Evolutionary conservation across 2,329 filamentous ascomycete genomes (phyloP), one percentile per base, ranked within the genome.

Genomic region (Eutypa lata): DNA sequence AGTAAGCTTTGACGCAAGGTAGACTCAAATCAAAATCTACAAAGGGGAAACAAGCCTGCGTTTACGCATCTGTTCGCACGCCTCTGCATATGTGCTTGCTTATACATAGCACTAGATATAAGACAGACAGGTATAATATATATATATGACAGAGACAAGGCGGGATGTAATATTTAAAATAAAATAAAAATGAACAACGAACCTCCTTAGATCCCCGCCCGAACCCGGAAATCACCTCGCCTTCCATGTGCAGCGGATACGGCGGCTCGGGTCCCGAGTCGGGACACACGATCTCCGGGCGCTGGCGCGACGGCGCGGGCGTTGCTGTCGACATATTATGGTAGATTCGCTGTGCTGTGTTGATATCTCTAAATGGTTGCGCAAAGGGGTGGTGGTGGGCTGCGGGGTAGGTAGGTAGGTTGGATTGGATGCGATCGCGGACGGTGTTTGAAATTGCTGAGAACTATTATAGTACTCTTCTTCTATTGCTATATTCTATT

Each of bases 201-300:
- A 92, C 90, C 74, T 97, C 92, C 76, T 91, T 95, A 65, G 90
- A 96, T 16, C 94, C 94, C 55, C 94, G 84, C 42, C 94, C 93
- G 71, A 97, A 97, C 33, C 94, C 94, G 64, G 90, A 88, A 65
- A 97, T 91, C 22, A 99, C 91, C 51, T 87, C 84, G 22, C 94
- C 94, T 56, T 89, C 87, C 74, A 97, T 86, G 61, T 81, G 83
- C 62, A 96, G 80, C 0, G 94, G 94, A 71, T 86, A 97, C 0
- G 94, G 94, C 6, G 83, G 49, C 63, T 85, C 78, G 13, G 93
- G 93, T 3, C 91, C 91, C 38, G 76, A 71, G 43, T 89, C 83
- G 8, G 87, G 78, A 52, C 93, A 93, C 54, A 90, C 83, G 61
- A 94, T 82, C 49, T 80, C 76, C 46, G 89, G 86, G 56, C 90